Evolutionary conservation across 257 asterid species (phyloP), one percentile per base, ranked within the genome.

Genomic region (Leptodermis oblonga): DNA sequence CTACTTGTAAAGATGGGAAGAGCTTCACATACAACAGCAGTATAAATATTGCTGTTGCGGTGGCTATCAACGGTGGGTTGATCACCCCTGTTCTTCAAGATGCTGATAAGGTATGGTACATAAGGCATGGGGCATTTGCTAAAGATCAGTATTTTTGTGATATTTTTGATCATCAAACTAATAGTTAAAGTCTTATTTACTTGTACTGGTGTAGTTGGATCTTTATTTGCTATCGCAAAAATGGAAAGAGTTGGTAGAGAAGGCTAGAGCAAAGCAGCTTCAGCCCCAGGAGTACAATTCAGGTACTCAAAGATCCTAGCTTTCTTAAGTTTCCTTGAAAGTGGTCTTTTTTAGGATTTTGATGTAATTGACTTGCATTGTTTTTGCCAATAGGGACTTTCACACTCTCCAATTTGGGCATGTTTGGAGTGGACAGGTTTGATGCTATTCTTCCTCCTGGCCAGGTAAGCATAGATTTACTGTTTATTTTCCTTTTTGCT

Each of bases 391-490:
- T 65, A 92, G 98, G 98, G 76, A 92, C 97, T 31, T 92, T 90
- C 80, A 86, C 97, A 1, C 64, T 92, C 52, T 88, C 98, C 28
- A 92, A 92, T 76, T 78, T 92, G 86, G 96, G 98, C 67, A 90
- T 92, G 98, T 90, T 88, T 78, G 97, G 98, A 78, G 97, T 88
- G 73, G 98, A 92, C 78, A 80, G 94, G 43, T 92, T 90, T 76
- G 98, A 92, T 84, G 97, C 98, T 56, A 90, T 92, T 74, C 90
- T 92, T 77, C 98, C 98, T 46, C 97, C 97, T 10, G 97, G 95
- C 73, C 93, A 89, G 95, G 96, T 92, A 59, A 77, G 82, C 65
- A 65, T 33, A 56, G 68, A 5, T n/a, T 34, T 60, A 48, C 17
- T 13, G 7, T 59, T 59, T 30, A 46, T 41, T 37, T 30, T 45